phyloP scores from a whole-genome alignment of 257 asterid genomes.

The Rhazya stricta region DNA sequence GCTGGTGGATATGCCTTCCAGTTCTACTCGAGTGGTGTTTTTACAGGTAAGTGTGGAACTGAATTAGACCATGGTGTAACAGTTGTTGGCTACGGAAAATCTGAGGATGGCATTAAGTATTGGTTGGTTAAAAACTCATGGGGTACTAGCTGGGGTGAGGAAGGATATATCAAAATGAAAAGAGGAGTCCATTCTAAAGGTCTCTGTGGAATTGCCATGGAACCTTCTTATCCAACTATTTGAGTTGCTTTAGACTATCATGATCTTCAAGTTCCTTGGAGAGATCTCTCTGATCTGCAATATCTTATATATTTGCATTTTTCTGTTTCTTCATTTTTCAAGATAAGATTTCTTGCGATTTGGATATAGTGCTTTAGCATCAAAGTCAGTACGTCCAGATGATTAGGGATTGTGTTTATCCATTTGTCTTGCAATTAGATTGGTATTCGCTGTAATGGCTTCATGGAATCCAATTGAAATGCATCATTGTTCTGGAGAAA shows the following conservation, averaged over 20 bases:
- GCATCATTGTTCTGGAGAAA: neutral
- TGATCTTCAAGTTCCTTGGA: neutral
- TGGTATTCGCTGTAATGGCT: neutral
- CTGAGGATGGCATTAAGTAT: conserved; percentile 26
- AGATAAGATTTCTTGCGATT: neutral
- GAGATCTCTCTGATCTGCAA: neutral
- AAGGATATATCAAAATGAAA: conserved; percentile 35
- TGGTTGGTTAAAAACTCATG: conserved; percentile 43
- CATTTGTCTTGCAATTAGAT: neutral
- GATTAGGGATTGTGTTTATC: neutral
- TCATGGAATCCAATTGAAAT: neutral
- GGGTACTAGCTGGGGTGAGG: conserved; percentile 39
- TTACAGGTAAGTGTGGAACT: conserved; percentile 39
- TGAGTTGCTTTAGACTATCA: neutral
- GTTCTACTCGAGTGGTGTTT: conserved; percentile 34
- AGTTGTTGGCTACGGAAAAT: conserved; percentile 31
- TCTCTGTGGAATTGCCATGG: conserved; percentile 40
- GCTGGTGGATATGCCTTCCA: conserved; percentile 32
- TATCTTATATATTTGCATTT: neutral
- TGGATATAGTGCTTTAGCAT: neutral
- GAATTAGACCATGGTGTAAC: conserved; percentile 37
- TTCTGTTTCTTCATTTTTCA: neutral
- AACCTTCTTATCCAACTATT: conserved; percentile 38
- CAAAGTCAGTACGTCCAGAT: neutral
- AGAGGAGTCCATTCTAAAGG: conserved; percentile 31